Evolutionary conservation across 345 rosid genomes (phyloP), one percentile per base, ranked within the genome.

Genomic region (Bruguiera parviflora): DNA sequence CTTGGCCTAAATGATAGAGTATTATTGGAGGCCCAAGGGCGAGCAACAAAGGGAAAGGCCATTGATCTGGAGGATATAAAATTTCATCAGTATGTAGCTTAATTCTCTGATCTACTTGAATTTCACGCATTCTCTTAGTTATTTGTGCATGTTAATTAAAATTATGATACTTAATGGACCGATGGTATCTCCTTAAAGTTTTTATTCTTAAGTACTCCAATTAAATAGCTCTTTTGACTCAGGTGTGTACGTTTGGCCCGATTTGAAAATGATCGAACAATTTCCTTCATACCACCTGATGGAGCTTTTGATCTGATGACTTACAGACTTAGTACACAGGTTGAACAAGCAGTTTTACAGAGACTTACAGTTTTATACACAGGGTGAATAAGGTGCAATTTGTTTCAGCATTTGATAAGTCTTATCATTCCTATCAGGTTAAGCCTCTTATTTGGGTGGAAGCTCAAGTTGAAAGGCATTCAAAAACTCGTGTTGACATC

Each of bases 391-490:
- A 13, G 49, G 49, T 43, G 19, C 18, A 13, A 24, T 56, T 56
- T 24, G 28, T 56, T 56, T 56, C 28, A 24, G 16, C 16, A 24
- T 56, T n/a, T 22, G 21, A 2, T 21, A 22, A 56, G 29, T 56
- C 61, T 33, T 27, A 5, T 60, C 33, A 11, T 16, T 59, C 53
- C 1, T 77, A 67, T 79, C 80, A 92, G 98, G 98, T 92, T 24
- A 92, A 90, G 75, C 98, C 98, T 69, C 89, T 92, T n/a, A 84
- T 92, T 71, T 92, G 98, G 98, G 98, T 92, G 81, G 98, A 92
- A 84, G 92, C 92, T 71, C 92, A 87, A 78, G 88, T 92, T 70
- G 98, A 92, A 78, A 90, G 80, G 70, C 98, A 92, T 79, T 92
- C 96, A 8, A 90, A 89, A 86, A 90, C 95, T 75, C 88, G 96